Percentiles rank a stretch among this genome's conserved stretches.
Evolutionary conservation across 148 eudicot species (phyloP).

Genomic region (Chenopodium berlandieri): DNA sequence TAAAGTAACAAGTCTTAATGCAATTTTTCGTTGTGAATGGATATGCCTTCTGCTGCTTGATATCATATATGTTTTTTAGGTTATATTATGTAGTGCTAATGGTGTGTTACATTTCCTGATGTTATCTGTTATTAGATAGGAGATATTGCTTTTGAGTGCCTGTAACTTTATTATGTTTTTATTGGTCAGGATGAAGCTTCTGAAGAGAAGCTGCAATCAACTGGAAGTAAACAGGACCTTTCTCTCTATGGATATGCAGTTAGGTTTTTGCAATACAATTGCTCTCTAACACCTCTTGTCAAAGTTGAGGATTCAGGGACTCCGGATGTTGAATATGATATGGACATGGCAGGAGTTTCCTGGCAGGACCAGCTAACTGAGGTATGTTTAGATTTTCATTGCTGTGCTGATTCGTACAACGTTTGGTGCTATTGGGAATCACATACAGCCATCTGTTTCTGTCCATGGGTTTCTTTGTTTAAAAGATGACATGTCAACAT

Average conservation of each 20-base stretch:
- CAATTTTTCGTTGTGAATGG: not conserved
- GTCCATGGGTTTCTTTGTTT: not conserved
- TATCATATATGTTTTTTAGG: not conserved
- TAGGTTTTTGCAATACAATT: conserved; percentile 62
- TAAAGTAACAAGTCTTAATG: not conserved
- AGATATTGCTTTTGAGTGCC: not conserved
- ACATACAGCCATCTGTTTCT: not conserved
- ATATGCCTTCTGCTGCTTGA: conserved; percentile 5
- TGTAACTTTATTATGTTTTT: not conserved
- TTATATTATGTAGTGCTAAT: not conserved
- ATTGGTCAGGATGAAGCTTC: conserved; percentile 39
- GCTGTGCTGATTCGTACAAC: not conserved
- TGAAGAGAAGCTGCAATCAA: conserved; percentile 42
- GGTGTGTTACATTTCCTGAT: not conserved
- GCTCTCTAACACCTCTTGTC: conserved; percentile 24
- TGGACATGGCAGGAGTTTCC: conserved; percentile 38
- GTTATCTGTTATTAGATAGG: not conserved
- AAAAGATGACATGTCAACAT: not conserved
- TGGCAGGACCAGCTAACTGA: conserved; percentile 64
- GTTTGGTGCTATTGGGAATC: conserved; percentile 16
- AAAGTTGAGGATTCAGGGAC: conserved; percentile 45
- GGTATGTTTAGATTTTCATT: conserved; percentile 45
- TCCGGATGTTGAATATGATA: conserved; percentile 43
- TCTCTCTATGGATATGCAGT: conserved; percentile 64
- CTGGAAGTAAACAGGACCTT: conserved; percentile 27